Evolutionary conservation across 192 early-diverging fungal species (phyloP).

Genomic region (Backusella mclennaniae): DNA sequence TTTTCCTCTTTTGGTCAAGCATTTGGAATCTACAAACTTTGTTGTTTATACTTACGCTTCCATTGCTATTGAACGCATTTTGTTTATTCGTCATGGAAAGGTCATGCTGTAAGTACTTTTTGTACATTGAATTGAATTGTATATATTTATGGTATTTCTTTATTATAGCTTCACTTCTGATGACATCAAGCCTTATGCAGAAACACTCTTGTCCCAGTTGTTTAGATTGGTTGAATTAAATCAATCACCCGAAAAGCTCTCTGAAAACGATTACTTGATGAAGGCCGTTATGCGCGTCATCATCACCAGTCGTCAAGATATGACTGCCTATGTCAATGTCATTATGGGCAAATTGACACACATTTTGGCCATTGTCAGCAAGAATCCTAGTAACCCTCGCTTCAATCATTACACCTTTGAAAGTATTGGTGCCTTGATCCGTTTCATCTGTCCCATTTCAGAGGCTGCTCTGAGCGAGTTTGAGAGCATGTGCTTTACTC

Average conservation of each 20-base stretch:
- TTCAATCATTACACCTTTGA: conserved; percentile 99
- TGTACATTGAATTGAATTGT: too few relatives aligned
- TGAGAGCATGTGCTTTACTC: conserved; percentile 82
- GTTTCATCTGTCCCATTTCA: conserved; percentile 77
- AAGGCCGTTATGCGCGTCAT: conserved; percentile 88
- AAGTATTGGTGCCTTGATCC: conserved; percentile 81
- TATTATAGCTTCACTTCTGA: conserved; percentile 55
- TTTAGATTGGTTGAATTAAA: conserved; percentile 77
- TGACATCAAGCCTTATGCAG: conserved; percentile 70
- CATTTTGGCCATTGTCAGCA: conserved; percentile 80
- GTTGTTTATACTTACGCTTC: conserved; percentile 93
- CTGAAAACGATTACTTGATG: conserved; percentile 97
- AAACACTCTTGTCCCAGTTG: conserved; percentile 66
- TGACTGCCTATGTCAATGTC: conserved; percentile 67
- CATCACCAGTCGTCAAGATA: conserved; percentile 70
- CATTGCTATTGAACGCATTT: conserved; percentile 85
- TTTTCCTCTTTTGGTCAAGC: conserved; percentile 75
- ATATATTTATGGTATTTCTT: not conserved
- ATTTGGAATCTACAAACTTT: conserved; percentile 77
- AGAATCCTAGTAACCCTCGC: conserved; percentile 95
- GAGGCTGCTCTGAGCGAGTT: conserved; percentile 71
- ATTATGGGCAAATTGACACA: conserved; percentile 73
- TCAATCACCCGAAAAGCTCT: conserved; percentile 85
- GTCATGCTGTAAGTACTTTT: conserved; percentile 47
- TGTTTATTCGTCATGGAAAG: conserved; percentile 65